A percentile compares a stretch with the other conserved stretches of the same genome.
phyloP scores from a whole-genome alignment of 108 stramenopile genomes.

The Aurantiochytrium sp. region DNA sequence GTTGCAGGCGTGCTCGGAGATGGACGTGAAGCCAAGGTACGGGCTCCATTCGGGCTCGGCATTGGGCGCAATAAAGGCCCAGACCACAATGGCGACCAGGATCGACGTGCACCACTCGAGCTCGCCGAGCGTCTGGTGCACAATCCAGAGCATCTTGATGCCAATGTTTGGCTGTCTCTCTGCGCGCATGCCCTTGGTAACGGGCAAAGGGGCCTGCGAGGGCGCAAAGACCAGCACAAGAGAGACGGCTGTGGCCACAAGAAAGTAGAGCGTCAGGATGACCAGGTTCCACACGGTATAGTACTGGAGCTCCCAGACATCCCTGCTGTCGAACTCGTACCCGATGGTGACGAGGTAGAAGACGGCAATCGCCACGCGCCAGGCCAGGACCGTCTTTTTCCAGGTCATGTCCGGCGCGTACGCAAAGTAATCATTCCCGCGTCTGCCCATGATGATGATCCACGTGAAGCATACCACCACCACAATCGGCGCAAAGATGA shows the following conservation, averaged over 20 bases:
- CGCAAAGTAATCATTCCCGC: background rate
- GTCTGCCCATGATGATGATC: background rate
- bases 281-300: background rate
- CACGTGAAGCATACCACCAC: background rate
- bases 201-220: background rate
- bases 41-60: background rate
- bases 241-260: background rate
- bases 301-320: background rate
- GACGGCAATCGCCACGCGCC: background rate
- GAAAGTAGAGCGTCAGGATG: background rate
- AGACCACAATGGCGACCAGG: background rate
- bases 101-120: background rate
- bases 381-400: background rate
- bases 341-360: background rate
- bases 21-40: background rate
- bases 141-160: background rate
- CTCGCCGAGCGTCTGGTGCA: background rate
- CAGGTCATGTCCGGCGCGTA: background rate
- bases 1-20: background rate
- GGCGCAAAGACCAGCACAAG: background rate
- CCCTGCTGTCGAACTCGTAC: background rate
- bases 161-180: background rate
- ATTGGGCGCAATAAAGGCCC: background rate
- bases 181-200: background rate
- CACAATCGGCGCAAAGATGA: background rate